Evolutionary conservation across 768 basidiomycete genomes (phyloP).

Genomic region (Tulasnella sp.): DNA sequence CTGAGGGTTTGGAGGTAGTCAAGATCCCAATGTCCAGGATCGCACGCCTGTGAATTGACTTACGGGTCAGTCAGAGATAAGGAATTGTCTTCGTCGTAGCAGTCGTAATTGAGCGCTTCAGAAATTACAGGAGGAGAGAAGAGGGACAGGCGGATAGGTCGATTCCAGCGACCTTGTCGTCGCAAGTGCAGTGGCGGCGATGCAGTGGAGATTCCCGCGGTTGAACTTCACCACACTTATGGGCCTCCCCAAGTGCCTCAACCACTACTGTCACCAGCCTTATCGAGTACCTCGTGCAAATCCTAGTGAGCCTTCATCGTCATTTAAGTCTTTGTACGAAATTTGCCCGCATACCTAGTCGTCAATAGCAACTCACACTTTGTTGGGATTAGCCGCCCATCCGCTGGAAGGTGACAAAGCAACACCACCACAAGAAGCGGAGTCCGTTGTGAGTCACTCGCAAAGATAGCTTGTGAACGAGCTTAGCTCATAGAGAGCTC

Average conservation of each 20-base stretch:
- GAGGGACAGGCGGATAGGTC: not conserved
- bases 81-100: not conserved
- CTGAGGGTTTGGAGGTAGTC: slow-evolving; percentile 17
- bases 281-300: too few species aligned
- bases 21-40: slow-evolving; percentile 12
- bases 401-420: not conserved
- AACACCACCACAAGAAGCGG: not conserved
- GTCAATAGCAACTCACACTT: not conserved
- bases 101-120: not conserved
- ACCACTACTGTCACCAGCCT: too few species aligned
- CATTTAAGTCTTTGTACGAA: not conserved
- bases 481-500: too few species aligned
- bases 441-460: too few species aligned
- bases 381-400: not conserved
- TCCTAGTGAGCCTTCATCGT: too few species aligned
- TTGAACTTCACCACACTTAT: not conserved
- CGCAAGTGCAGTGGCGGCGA: slow-evolving; percentile 9
- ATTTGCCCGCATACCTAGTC: not conserved
- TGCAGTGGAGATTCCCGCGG: not conserved
- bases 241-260: too few species aligned
- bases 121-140: not conserved
- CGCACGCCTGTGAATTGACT: not conserved
- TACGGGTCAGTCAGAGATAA: not conserved
- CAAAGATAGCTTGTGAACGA: too few species aligned
- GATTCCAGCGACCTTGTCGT: slow-evolving; percentile 17